phyloP scores from a whole-genome alignment of 1,284 basidiomycete species.

The Trichosporon sp. region DNA sequence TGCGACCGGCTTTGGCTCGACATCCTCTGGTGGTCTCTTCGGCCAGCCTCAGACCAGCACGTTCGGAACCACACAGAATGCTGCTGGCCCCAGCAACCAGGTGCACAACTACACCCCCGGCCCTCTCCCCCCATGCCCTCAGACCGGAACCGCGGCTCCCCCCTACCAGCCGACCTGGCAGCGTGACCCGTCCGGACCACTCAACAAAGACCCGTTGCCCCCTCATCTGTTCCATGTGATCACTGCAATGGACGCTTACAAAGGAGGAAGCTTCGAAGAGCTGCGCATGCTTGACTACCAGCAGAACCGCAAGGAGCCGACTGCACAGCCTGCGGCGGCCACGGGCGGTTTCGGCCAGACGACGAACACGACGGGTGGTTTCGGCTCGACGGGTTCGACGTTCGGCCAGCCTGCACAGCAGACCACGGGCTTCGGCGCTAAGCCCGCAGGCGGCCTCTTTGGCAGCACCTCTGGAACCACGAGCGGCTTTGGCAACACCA shows the following conservation, averaged over 20 bases:
- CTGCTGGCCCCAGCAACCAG: constrained; percentile 30
- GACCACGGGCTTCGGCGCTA: constrained; percentile 49
- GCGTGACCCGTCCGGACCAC: constrained; percentile 40
- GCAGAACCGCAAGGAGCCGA: constrained; percentile 63
- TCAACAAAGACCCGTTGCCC: constrained; percentile 24
- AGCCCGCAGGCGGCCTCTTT: constrained; percentile 21
- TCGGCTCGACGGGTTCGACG: constrained; percentile 51
- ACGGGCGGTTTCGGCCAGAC: constrained; percentile 51
- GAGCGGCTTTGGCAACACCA: constrained; percentile 47
- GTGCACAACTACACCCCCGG: constrained; percentile 39
- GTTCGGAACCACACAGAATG: constrained; percentile 2
- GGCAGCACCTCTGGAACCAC: constrained; percentile 18
- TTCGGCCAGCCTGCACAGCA: constrained; percentile 31
- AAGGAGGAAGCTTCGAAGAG: constrained; percentile 52
- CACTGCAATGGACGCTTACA: constrained; percentile 50
- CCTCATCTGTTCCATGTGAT: constrained; percentile 53
- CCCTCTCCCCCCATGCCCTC: constrained; percentile 40
- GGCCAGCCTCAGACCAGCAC: constrained; percentile 49
- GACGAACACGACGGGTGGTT: constrained; percentile 56
- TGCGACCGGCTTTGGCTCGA: constrained; percentile 36
- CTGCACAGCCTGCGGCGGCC: constrained; percentile 38
- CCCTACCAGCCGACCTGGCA: constrained; percentile 53
- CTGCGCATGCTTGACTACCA: constrained; percentile 60
- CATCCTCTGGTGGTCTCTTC: constrained; percentile 42
- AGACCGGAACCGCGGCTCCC: constrained; percentile 47